A percentile compares a stretch with the other conserved stretches of the same genome.
Evolutionary conservation across 805 yeast genomes (phyloP).

Genomic region (Candida coquimbonensis): DNA sequence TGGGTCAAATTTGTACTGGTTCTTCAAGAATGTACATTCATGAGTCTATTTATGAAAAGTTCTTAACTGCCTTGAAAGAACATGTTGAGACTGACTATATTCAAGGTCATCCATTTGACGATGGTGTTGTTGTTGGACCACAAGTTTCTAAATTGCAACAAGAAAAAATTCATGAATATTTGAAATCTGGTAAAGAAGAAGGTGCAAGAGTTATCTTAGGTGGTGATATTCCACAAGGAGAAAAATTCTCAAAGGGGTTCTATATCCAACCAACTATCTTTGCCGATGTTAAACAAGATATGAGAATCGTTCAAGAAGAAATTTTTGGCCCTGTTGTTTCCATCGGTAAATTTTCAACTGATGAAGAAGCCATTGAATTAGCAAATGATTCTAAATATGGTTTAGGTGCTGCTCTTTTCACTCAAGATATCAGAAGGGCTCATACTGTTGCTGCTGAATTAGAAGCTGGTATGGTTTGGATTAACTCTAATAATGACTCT

Average conservation of each 20-base stretch:
- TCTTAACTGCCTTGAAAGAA: conserved; percentile 32
- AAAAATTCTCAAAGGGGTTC: conserved; percentile 26
- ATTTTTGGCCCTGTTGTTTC: conserved; percentile 49
- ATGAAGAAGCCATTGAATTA: conserved; percentile 35
- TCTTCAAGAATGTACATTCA: conserved; percentile 55
- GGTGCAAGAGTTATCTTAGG: conserved; percentile 48
- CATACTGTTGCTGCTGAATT: conserved; percentile 34
- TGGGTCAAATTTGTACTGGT: conserved; percentile 62
- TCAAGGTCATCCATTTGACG: conserved; percentile 39
- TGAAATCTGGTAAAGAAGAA: conserved; percentile 40
- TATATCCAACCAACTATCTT: conserved; percentile 43
- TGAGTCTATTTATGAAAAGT: conserved; percentile 45
- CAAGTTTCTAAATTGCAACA: conserved; percentile 47
- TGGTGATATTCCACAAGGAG: conserved; percentile 30
- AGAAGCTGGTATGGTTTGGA: conserved; percentile 48
- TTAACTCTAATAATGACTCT: conserved; percentile 51
- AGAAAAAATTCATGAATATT: conserved; percentile 36
- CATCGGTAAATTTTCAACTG: conserved; percentile 35
- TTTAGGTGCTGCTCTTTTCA: conserved; percentile 40
- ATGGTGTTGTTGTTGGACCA: conserved; percentile 43
- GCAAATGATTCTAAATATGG: conserved; percentile 41
- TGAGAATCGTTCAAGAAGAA: conserved; percentile 40
- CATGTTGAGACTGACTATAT: conserved; percentile 31
- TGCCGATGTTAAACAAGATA: conserved; percentile 34
- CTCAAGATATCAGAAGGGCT: conserved; percentile 31